These are phyloP conservation scores for Penicillium sp. DNA, from an alignment of 2,329 filamentous ascomycete species.

Conservation along the genomic window DNA sequence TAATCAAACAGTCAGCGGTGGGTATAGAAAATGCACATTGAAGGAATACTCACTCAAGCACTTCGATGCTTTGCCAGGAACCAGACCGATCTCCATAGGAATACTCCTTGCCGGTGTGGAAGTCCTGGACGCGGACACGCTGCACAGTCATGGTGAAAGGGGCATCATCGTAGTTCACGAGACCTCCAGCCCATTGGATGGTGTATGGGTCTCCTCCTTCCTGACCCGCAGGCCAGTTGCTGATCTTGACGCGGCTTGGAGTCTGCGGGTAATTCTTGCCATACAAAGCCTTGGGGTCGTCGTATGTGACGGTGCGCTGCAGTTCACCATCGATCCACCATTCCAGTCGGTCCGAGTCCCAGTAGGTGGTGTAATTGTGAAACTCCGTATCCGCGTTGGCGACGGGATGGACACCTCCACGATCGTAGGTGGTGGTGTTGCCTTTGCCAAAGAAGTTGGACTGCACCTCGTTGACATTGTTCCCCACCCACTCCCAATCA, in stretches of 20 bases:
- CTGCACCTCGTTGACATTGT: slow-evolving; percentile 49
- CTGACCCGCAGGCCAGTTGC: slow-evolving; percentile 61
- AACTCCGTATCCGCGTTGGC: slow-evolving; percentile 50
- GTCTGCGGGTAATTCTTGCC: slow-evolving; percentile 63
- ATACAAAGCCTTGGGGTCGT: slow-evolving; percentile 47
- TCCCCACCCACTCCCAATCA: slow-evolving; percentile 56
- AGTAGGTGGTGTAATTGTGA: slow-evolving; percentile 55
- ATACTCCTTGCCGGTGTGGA: slow-evolving; percentile 60
- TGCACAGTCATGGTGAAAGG: slow-evolving; percentile 72
- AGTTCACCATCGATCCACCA: slow-evolving; percentile 60
- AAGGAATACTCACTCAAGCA: slow-evolving; percentile 39
- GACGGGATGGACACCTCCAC: slow-evolving; percentile 68
- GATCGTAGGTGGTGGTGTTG: slow-evolving; percentile 66
- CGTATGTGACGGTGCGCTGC: slow-evolving; percentile 57
- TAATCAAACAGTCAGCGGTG: slow-evolving; percentile 36
- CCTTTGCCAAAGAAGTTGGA: slow-evolving; percentile 97
- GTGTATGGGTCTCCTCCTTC: slow-evolving; percentile 39
- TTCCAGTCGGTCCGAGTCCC: slow-evolving; percentile 58
- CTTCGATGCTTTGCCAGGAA: slow-evolving; percentile 59
- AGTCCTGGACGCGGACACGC: slow-evolving; percentile 53
- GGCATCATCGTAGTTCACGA: slow-evolving; percentile 58
- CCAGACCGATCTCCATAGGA: slow-evolving; percentile 58
- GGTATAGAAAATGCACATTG: too few species aligned
- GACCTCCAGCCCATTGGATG: slow-evolving; percentile 63
- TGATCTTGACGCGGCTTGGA: slow-evolving; percentile 64